These are phyloP conservation scores for Luffa acutangula DNA, from an alignment of 306 rosid genomes.

Conservation along the genomic window DNA sequence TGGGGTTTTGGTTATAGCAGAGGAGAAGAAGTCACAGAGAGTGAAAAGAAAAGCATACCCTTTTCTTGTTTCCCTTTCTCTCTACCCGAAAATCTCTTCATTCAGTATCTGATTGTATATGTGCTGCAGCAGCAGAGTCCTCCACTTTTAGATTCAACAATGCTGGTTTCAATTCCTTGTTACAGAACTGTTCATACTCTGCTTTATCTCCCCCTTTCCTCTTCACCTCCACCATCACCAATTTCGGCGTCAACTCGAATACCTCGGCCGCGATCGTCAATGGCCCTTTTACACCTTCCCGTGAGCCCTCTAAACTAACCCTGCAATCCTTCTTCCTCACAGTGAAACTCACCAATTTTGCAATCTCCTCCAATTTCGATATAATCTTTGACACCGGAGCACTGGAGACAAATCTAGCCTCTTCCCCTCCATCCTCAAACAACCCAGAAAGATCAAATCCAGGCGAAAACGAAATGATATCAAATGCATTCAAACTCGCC, in stretches of 20 bases:
- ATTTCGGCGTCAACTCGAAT: slow-evolving; percentile 61
- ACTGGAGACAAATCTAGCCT: slow-evolving; percentile 56
- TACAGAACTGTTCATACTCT: slow-evolving; percentile 64
- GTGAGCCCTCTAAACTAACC: slow-evolving; percentile 73
- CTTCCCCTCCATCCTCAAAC: slow-evolving; percentile 79
- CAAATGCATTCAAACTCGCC: slow-evolving; percentile 83
- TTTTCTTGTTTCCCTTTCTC: slow-evolving; percentile 1
- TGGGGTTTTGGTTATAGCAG: slow-evolving; percentile 6
- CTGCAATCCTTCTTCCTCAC: slow-evolving; percentile 91
- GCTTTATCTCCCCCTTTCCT: slow-evolving; percentile 74
- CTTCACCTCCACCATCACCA: slow-evolving; percentile 85
- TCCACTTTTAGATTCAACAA: slow-evolving; percentile 48
- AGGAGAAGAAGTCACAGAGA: not conserved
- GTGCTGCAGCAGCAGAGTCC: slow-evolving; percentile 34
- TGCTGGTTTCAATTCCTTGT: slow-evolving; percentile 51
- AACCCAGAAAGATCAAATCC: slow-evolving; percentile 83
- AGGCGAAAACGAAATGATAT: slow-evolving; percentile 61
- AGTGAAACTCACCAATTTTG: slow-evolving; percentile 49
- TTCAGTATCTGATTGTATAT: slow-evolving; percentile 19
- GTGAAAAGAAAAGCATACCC: slow-evolving; percentile 18
- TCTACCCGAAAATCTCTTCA: slow-evolving; percentile 1
- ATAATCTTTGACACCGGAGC: slow-evolving; percentile 66
- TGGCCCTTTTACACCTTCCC: slow-evolving; percentile 81
- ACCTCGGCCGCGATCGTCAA: slow-evolving; percentile 79
- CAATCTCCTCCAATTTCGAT: slow-evolving; percentile 81